Evolutionary conservation across 106 monocot species (phyloP).

Genomic region (Ottelia alismoides): DNA sequence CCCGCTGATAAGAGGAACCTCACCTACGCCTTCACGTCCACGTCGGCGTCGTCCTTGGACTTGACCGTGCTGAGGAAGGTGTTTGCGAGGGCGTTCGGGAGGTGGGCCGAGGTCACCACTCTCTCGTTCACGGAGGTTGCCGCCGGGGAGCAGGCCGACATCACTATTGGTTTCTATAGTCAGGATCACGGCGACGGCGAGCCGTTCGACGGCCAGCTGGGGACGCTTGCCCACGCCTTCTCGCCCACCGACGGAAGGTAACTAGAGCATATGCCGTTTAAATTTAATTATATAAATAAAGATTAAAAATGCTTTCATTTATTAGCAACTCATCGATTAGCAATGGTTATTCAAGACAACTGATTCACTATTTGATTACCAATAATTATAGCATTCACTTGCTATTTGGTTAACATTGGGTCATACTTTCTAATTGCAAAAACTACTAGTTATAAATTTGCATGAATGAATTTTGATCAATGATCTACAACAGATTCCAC

Average conservation of each 20-base stretch:
- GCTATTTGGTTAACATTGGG: too few relatives aligned
- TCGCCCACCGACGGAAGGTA: constrained; percentile 78
- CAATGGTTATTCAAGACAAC: too few relatives aligned
- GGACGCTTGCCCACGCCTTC: constrained; percentile 90
- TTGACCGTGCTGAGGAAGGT: constrained; percentile 24
- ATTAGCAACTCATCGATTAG: too few relatives aligned
- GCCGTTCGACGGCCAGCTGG: constrained; percentile 70
- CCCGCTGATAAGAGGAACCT: constrained; percentile 22
- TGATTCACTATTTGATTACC: too few relatives aligned
- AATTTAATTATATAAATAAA: too few relatives aligned
- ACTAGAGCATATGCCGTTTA: too few relatives aligned
- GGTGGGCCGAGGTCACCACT: constrained; percentile 56
- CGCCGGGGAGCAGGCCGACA: constrained; percentile 26
- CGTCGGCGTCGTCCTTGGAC: constrained; percentile 27
- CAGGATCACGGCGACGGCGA: constrained; percentile 84
- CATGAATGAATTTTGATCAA: too few relatives aligned
- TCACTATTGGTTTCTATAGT: constrained; percentile 62
- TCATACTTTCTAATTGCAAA: too few relatives aligned
- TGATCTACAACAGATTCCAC: too few relatives aligned
- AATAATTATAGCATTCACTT: too few relatives aligned
- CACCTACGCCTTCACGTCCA: constrained; percentile 45
- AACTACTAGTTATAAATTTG: too few relatives aligned
- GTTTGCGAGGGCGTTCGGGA: constrained; percentile 58
- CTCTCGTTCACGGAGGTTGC: constrained; percentile 36
- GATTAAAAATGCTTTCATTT: too few relatives aligned